phyloP scores from a whole-genome alignment of 306 rosid species.

The Trichosanthes cucumerina region DNA sequence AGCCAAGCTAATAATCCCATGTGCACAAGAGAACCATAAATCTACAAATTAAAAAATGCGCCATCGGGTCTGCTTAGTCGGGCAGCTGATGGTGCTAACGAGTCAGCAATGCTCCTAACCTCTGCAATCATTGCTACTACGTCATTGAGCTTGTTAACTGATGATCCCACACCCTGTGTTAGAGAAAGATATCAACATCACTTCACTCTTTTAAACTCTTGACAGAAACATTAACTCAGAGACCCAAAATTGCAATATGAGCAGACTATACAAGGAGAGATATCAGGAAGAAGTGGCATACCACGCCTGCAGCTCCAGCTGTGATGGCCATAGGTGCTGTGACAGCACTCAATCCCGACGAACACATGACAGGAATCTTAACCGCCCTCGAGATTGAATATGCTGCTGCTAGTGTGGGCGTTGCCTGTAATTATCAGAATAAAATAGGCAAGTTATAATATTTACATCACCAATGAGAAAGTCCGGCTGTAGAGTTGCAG shows the following conservation, averaged over 20 bases:
- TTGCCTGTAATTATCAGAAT: constrained; percentile 38
- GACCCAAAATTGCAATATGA: neutral
- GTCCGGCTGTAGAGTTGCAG: neutral
- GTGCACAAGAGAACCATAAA: neutral
- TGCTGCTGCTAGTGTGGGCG: constrained; percentile 87
- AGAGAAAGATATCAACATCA: neutral
- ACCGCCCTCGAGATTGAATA: constrained; percentile 86
- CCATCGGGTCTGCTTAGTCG: constrained; percentile 18
- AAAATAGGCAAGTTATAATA: neutral
- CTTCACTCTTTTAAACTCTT: neutral
- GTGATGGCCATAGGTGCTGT: constrained; percentile 92
- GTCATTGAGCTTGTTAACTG: constrained; percentile 79
- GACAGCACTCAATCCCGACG: constrained; percentile 77
- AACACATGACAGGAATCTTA: constrained; percentile 79
- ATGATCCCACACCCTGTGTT: constrained; percentile 81
- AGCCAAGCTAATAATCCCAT: neutral
- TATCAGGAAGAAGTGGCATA: constrained; percentile 17
- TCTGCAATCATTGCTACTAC: constrained; percentile 84
- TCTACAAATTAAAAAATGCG: neutral
- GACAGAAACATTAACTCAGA: neutral
- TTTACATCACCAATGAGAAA: neutral
- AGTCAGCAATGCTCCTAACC: constrained; percentile 65
- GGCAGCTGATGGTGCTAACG: constrained; percentile 32
- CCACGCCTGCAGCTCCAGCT: constrained; percentile 98
- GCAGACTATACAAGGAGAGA: neutral